Evolutionary conservation across 768 basidiomycete species (phyloP).

Genomic region (Lactarius psammicola): DNA sequence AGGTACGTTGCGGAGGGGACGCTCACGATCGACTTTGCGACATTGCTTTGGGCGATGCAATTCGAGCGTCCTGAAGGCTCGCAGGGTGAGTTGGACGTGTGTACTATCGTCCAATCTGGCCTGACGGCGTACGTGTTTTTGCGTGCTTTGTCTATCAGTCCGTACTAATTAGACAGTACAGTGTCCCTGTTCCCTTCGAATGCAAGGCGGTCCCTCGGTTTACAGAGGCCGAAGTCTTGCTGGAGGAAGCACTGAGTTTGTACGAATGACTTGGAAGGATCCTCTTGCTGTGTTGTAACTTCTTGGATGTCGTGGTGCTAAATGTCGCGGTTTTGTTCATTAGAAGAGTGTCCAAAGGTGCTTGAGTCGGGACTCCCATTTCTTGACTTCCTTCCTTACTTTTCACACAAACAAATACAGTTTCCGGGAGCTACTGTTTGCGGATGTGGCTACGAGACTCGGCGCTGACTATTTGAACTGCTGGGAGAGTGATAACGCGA

Average conservation of each 20-base stretch:
- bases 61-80: slow-evolving; percentile 19
- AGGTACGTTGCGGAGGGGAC: slow-evolving; percentile 35
- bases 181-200: slow-evolving; percentile 21
- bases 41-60: slow-evolving; percentile 32
- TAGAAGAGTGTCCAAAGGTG: not conserved
- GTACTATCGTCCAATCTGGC: not conserved
- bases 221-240: not conserved
- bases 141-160: not conserved
- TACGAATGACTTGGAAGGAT: not conserved
- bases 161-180: not conserved
- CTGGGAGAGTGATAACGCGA: too few relatives aligned
- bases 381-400: too few relatives aligned
- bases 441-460: too few relatives aligned
- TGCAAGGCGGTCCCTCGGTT: slow-evolving; percentile 24
- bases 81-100: slow-evolving; percentile 3
- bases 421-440: too few relatives aligned
- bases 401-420: too few relatives aligned
- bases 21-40: slow-evolving; percentile 36
- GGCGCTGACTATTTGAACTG: too few relatives aligned
- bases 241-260: not conserved
- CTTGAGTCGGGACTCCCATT: not conserved
- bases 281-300: too few relatives aligned
- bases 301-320: not conserved
- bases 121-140: slow-evolving; percentile 15
- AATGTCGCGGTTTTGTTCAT: not conserved